phyloP scores from a whole-genome alignment of 495 filamentous ascomycete species.

The Xylaria cubensis region DNA sequence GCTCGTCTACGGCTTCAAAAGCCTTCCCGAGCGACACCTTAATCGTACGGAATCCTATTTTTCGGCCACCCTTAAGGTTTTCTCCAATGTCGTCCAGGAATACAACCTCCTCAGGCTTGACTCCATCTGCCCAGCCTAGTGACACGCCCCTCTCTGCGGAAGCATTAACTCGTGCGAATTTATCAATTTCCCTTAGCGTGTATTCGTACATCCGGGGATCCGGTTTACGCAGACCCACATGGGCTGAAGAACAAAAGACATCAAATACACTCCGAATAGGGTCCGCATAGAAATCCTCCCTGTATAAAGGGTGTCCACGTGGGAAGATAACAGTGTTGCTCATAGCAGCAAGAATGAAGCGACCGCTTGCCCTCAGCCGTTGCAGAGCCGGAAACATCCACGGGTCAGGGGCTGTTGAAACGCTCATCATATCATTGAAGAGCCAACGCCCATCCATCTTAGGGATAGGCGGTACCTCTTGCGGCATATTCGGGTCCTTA shows the following conservation, averaged over 20 bases:
- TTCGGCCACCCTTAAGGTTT: conserved; percentile 84
- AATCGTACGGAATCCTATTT: conserved; percentile 78
- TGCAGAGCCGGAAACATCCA: conserved; percentile 87
- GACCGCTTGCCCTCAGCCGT: conserved; percentile 65
- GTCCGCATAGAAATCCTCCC: conserved; percentile 44
- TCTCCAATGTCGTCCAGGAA: conserved; percentile 97
- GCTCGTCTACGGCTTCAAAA: conserved; percentile 69
- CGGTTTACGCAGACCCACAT: conserved; percentile 88
- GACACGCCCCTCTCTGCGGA: conserved; percentile 42
- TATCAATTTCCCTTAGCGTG: conserved; percentile 68
- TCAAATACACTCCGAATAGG: conserved; percentile 72
- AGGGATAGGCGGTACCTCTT: conserved; percentile 68
- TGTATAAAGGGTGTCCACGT: conserved; percentile 62
- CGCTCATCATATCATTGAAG: conserved; percentile 92
- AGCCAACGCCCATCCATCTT: conserved; percentile 78
- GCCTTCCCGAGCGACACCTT: conserved; percentile 81
- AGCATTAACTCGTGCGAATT: conserved; percentile 58
- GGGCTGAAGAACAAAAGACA: conserved; percentile 81
- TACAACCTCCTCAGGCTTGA: conserved; percentile 72
- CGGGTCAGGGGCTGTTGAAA: conserved; percentile 74
- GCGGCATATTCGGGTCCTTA: conserved; percentile 41
- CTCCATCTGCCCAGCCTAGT: conserved; percentile 57
- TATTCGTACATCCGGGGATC: conserved; percentile 80
- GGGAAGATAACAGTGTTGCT: conserved; percentile 90
- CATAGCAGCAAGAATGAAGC: conserved; percentile 79